A percentile compares a stretch with the other conserved stretches of the same genome.
Evolutionary conservation across 805 yeast species (phyloP).

Genomic region (Cyberlindnera maritima): DNA sequence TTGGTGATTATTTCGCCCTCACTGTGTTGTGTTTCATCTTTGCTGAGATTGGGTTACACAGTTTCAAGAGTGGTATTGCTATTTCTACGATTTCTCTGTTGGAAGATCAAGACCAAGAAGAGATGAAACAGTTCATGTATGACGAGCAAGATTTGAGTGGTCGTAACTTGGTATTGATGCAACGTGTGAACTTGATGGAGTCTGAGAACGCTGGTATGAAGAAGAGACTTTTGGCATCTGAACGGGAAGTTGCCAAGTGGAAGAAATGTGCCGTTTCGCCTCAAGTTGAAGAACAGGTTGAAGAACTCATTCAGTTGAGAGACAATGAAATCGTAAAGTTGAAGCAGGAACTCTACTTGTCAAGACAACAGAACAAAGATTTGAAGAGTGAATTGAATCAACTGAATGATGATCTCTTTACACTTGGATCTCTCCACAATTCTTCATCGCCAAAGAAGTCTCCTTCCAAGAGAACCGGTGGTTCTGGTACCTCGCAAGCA

Average conservation of each 20-base stretch:
- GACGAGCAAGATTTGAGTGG: constrained; percentile 23
- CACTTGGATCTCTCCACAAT: constrained; percentile 2
- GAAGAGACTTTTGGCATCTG: neutral
- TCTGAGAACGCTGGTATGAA: constrained; percentile 16
- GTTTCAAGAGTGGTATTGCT: constrained; percentile 18
- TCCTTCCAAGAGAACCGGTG: neutral
- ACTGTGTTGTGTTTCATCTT: constrained; percentile 18
- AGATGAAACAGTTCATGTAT: constrained; percentile 18
- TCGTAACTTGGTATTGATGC: constrained; percentile 19
- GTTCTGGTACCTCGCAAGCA: too few species aligned
- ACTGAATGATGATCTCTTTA: constrained; percentile 8
- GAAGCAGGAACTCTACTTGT: neutral
- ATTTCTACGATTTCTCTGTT: constrained; percentile 12
- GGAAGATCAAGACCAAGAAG: constrained; percentile 14
- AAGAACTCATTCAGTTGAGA: neutral
- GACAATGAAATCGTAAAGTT: constrained; percentile 1
- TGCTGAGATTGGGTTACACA: constrained; percentile 18
- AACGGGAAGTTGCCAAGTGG: neutral
- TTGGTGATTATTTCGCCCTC: constrained; percentile 12
- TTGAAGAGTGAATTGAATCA: constrained; percentile 6
- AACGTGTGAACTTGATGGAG: constrained; percentile 15
- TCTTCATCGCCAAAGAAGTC: neutral
- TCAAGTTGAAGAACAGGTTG: constrained; percentile 1
- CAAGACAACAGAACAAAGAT: neutral
- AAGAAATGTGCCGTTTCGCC: too few species aligned